These are phyloP conservation scores for Seminavis robusta DNA, from an alignment of 108 stramenopile species.

Conservation along the genomic window DNA sequence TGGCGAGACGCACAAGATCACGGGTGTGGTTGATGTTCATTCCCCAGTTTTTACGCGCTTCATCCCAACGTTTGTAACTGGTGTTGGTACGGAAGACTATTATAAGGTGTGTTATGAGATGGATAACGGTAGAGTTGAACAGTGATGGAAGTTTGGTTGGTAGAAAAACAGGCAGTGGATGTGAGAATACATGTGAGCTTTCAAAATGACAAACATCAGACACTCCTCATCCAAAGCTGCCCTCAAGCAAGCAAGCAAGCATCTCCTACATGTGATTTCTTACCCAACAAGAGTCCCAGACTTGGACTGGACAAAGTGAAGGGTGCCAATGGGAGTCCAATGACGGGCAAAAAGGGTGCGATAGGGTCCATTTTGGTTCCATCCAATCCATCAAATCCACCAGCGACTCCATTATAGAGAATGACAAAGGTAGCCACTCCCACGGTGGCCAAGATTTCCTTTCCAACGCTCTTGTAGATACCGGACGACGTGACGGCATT, in stretches of 20 bases:
- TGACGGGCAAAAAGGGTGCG: conserved; percentile 8
- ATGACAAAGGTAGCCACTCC: conserved; percentile 32
- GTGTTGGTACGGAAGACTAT: conserved; percentile 76
- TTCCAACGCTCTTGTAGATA: conserved; percentile 42
- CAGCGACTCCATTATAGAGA: conserved; percentile 32
- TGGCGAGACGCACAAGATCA: conserved; percentile 64
- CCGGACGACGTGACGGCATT: conserved; percentile 33
- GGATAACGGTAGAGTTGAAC: not conserved
- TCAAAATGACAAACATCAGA: no score
- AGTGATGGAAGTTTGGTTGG: no score
- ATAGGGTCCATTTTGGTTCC: conserved; percentile 38
- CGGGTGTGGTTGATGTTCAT: conserved; percentile 67
- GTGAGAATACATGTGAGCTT: conserved; percentile 1
- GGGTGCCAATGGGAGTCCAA: conserved; percentile 37
- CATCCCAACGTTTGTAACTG: conserved; percentile 79
- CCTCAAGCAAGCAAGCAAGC: no score
- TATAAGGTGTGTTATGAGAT: no score
- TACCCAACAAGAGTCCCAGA: conserved; percentile 53
- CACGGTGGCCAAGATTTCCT: conserved; percentile 37
- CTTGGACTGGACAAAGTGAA: conserved; percentile 42
- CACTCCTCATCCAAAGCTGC: no score
- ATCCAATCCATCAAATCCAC: conserved; percentile 48
- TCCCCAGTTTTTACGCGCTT: conserved; percentile 80
- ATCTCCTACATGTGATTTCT: conserved; percentile 18
- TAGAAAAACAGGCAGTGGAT: not conserved